These are phyloP conservation scores for Tuber brumale DNA, from an alignment of 495 filamentous ascomycete genomes.

Conservation along the genomic window DNA sequence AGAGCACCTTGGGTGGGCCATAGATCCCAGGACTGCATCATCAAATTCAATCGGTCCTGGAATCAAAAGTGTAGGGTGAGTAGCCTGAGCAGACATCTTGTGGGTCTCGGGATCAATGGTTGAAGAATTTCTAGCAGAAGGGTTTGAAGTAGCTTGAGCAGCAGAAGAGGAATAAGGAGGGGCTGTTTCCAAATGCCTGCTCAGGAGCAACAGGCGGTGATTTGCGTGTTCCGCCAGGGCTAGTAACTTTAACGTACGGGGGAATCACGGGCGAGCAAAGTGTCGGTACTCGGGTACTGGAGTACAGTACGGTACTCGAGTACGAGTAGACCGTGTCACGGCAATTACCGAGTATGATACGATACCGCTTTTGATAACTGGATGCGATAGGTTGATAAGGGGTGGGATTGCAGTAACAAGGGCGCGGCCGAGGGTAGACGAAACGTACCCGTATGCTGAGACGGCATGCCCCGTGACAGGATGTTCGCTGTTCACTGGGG, in stretches of 20 bases:
- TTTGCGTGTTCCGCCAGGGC: slow-evolving; percentile 25
- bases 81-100: slow-evolving; percentile 37
- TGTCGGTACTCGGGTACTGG: too few relatives aligned
- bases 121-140: slow-evolving; percentile 9
- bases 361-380: background rate
- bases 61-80: slow-evolving; percentile 60
- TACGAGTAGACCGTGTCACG: background rate
- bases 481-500: background rate
- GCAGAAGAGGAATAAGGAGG: background rate
- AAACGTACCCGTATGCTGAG: background rate
- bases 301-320: background rate
- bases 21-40: slow-evolving; percentile 89
- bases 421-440: background rate
- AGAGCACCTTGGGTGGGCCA: slow-evolving; percentile 91
- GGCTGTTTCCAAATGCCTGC: slow-evolving; percentile 18
- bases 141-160: slow-evolving; percentile 16
- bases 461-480: background rate
- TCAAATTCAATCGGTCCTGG: slow-evolving; percentile 98
- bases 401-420: background rate
- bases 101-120: background rate
- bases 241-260: background rate
- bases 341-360: background rate
- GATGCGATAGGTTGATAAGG: background rate
- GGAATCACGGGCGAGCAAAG: slow-evolving; percentile 11
- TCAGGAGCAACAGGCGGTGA: slow-evolving; percentile 36